Evolutionary conservation across 2,329 filamentous ascomycete species (phyloP).

Genomic region (Xylaria sp.): DNA sequence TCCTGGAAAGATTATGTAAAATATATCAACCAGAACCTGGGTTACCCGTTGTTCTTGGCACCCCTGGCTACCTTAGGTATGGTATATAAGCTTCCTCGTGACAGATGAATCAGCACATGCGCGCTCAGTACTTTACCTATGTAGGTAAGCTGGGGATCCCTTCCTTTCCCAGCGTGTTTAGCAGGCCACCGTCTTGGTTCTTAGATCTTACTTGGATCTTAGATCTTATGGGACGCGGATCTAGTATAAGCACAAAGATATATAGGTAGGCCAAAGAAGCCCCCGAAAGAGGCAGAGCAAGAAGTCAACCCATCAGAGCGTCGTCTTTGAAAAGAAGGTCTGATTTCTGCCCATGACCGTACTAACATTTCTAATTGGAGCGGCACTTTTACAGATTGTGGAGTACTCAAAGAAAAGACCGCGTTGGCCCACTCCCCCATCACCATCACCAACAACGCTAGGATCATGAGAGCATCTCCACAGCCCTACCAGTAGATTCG

Average conservation of each 20-base stretch:
- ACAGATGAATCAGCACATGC: neutral
- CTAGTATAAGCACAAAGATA: neutral
- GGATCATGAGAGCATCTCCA: slow-evolving; percentile 11
- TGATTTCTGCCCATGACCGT: neutral
- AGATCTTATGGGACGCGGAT: neutral
- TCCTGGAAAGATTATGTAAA: neutral
- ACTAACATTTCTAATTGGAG: slow-evolving; percentile 6
- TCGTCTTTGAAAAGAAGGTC: neutral
- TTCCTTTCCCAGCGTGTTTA: neutral
- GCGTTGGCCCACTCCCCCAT: neutral
- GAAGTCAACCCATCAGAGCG: neutral
- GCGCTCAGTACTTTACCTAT: neutral
- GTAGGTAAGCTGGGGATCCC: neutral
- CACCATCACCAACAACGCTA: neutral
- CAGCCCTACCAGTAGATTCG: neutral
- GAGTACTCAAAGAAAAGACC: neutral
- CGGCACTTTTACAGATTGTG: slow-evolving; percentile 14
- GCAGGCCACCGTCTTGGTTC: neutral
- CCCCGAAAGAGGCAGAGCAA: neutral
- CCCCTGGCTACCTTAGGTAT: neutral
- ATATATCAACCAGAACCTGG: neutral
- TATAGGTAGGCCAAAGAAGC: no score
- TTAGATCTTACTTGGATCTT: neutral
- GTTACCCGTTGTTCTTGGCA: neutral
- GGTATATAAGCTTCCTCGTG: neutral